Conservation (phyloP, 1,284 basidiomycete species). For the Tylopilus sp. region DNA sequence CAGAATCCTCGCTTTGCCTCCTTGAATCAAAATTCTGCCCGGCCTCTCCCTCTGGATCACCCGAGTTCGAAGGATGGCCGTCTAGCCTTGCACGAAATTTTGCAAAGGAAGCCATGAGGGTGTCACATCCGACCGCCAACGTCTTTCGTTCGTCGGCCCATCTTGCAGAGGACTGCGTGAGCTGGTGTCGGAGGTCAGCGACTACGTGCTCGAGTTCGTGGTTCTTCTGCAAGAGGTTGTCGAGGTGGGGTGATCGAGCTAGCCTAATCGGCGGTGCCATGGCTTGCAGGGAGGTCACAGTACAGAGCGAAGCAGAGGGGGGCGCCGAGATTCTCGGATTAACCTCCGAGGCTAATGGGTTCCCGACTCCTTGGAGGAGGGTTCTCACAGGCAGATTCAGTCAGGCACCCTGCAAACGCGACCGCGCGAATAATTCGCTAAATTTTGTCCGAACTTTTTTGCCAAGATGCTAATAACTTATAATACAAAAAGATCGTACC, state of each 20-base stretch:
- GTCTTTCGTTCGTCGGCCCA: constrained; percentile 31
- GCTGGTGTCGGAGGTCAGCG: constrained; percentile 29
- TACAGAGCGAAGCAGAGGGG: neutral
- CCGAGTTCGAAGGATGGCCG: constrained; percentile 20
- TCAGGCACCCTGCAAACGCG: too few species aligned
- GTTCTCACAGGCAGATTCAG: too few species aligned
- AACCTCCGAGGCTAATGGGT: neutral
- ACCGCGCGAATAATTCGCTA: too few species aligned
- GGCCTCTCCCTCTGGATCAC: constrained; percentile 26
- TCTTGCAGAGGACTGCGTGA: constrained; percentile 29
- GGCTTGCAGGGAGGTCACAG: neutral
- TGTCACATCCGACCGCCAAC: constrained; percentile 21
- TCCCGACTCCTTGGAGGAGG: too few species aligned
- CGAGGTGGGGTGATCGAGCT: constrained; percentile 22
- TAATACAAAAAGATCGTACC: too few species aligned
- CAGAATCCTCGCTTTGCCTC: constrained; percentile 18
- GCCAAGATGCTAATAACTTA: too few species aligned
- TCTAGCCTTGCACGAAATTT: constrained; percentile 30
- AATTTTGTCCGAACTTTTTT: too few species aligned
- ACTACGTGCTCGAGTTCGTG: constrained; percentile 29
- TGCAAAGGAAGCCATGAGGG: constrained; percentile 32
- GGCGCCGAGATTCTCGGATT: neutral
- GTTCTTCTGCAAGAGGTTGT: constrained; percentile 29
- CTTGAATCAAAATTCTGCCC: constrained; percentile 22
- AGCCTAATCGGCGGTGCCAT: constrained; percentile 28